Evolutionary conservation across 495 filamentous ascomycete genomes (phyloP).

Genomic region (Aspergillus panamensis): DNA sequence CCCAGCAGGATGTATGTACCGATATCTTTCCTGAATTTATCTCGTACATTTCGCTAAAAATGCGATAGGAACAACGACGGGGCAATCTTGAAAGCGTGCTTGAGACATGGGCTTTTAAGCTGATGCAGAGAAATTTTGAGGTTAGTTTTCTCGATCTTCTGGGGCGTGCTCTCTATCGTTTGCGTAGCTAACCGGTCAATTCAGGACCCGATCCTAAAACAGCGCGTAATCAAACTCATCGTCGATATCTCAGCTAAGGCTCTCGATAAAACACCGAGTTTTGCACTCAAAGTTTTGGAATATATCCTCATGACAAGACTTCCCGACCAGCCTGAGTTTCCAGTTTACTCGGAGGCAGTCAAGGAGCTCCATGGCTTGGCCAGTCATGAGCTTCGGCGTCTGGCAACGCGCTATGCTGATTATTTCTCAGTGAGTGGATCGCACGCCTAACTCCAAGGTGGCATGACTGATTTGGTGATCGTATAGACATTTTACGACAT

Average conservation of each 20-base stretch:
- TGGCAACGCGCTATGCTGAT: constrained; percentile 87
- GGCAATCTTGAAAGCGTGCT: constrained; percentile 61
- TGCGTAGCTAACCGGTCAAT: constrained; percentile 1
- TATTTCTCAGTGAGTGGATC: constrained; percentile 62
- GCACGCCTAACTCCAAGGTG: background rate
- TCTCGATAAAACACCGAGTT: constrained; percentile 68
- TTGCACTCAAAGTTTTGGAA: constrained; percentile 84
- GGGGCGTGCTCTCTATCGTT: background rate
- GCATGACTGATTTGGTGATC: background rate
- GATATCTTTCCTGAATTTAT: background rate
- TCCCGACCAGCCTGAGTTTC: constrained; percentile 61
- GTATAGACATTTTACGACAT: constrained; percentile 75
- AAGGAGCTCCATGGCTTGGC: constrained; percentile 79
- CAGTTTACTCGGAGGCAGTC: constrained; percentile 82
- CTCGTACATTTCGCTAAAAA: constrained; percentile 14
- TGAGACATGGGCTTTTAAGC: constrained; percentile 73
- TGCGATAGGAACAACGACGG: constrained; percentile 54
- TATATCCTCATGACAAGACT: constrained; percentile 82
- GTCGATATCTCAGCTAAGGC: constrained; percentile 82
- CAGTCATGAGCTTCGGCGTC: constrained; percentile 79
- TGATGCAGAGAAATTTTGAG: constrained; percentile 74
- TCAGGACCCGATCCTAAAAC: constrained; percentile 81
- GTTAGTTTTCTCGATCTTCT: constrained; percentile 30
- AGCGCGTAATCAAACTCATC: constrained; percentile 76
- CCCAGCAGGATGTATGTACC: constrained; percentile 49